phyloP scores from a whole-genome alignment of 257 asterid species.

The Nicotiana tabacum region DNA sequence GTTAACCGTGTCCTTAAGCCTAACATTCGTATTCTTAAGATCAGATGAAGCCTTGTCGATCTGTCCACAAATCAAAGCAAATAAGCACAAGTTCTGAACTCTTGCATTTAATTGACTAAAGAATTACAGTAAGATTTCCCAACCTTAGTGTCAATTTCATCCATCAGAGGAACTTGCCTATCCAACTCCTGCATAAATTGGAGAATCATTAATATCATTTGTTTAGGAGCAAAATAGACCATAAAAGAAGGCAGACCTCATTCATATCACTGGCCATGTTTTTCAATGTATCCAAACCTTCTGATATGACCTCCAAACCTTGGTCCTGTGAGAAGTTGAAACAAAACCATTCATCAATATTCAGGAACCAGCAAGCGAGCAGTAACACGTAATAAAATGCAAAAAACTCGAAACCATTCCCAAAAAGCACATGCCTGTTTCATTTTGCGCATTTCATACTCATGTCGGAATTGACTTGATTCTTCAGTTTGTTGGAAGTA shows the following conservation, averaged over 20 bases:
- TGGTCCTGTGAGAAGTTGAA: slow-evolving; percentile 52
- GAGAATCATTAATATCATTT: not conserved
- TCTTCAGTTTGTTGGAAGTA: slow-evolving; percentile 88
- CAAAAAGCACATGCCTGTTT: slow-evolving; percentile 58
- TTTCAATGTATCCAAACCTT: slow-evolving; percentile 85
- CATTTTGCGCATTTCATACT: slow-evolving; percentile 88
- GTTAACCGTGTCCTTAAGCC: slow-evolving; percentile 86
- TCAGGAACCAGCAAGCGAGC: not conserved
- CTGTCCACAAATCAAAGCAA: slow-evolving; percentile 33
- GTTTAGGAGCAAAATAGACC: slow-evolving; percentile 9
- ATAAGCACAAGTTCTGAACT: not conserved
- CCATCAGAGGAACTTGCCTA: slow-evolving; percentile 96
- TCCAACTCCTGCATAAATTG: slow-evolving; percentile 68
- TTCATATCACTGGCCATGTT: slow-evolving; percentile 94
- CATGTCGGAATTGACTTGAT: slow-evolving; percentile 82
- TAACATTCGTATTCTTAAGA: slow-evolving; percentile 88
- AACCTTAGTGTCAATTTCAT: slow-evolving; percentile 95
- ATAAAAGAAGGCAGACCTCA: slow-evolving; percentile 51
- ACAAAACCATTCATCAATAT: not conserved
- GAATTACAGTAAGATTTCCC: slow-evolving; percentile 6
- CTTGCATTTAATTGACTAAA: not conserved
- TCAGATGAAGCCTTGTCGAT: slow-evolving; percentile 91
- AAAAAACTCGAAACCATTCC: not conserved
- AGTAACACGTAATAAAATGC: not conserved
- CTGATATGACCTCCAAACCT: slow-evolving; percentile 83